These are phyloP conservation scores for Exophiala xenobiotica DNA, from an alignment of 2,329 filamentous ascomycete species.

Conservation along the genomic window DNA sequence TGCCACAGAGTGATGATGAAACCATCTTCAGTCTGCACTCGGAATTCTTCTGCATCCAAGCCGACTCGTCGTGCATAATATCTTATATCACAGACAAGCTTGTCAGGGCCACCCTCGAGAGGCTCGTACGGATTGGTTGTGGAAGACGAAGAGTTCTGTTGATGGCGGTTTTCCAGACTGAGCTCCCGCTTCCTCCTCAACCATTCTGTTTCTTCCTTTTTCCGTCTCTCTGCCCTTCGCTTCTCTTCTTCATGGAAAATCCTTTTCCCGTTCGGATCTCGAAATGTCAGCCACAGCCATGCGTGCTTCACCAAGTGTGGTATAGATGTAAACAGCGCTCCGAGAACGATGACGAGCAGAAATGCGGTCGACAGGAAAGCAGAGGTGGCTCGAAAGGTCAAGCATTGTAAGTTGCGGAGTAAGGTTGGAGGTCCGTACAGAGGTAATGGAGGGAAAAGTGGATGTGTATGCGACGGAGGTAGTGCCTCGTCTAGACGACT, in stretches of 20 bases:
- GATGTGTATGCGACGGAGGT: constrained; percentile 70
- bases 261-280: constrained; percentile 59
- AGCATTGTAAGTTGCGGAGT: constrained; percentile 64
- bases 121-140: constrained; percentile 62
- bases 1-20: constrained; percentile 90
- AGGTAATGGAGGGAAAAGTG: constrained; percentile 80
- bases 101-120: constrained; percentile 77
- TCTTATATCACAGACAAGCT: constrained; percentile 71
- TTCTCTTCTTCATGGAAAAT: constrained; percentile 74
- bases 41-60: constrained; percentile 76
- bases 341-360: constrained; percentile 71
- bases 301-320: constrained; percentile 51
- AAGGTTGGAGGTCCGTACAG: constrained; percentile 73
- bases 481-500: constrained; percentile 37
- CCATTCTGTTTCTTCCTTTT: constrained; percentile 64
- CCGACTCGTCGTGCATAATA: constrained; percentile 89
- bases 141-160: constrained; percentile 26
- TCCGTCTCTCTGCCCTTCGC: constrained; percentile 57
- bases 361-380: constrained; percentile 77
- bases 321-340: constrained; percentile 68
- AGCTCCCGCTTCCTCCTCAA: constrained; percentile 41
- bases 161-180: constrained; percentile 17
- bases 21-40: constrained; percentile 90
- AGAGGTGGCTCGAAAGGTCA: constrained; percentile 64
- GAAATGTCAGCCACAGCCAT: constrained; percentile 57